phyloP scores from a whole-genome alignment of 2,329 filamentous ascomycete genomes.

The Huntiella decipiens region DNA sequence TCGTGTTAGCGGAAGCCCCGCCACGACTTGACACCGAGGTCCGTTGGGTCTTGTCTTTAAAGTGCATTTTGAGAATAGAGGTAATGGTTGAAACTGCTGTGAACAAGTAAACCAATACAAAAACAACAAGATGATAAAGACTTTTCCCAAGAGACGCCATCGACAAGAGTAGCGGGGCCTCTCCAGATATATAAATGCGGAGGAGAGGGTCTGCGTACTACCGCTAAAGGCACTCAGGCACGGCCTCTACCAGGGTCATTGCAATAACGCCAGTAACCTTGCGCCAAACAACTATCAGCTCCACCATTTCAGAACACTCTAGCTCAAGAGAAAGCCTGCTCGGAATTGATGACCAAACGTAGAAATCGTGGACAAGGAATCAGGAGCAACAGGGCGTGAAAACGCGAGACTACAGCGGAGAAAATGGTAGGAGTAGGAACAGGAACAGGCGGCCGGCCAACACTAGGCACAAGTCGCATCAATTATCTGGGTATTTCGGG shows the following conservation, averaged over 20 bases:
- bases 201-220: not conserved
- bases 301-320: not conserved
- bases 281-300: not conserved
- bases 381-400: not conserved
- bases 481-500: not conserved
- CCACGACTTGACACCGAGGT: no score
- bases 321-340: not conserved
- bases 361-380: not conserved
- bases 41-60: not conserved
- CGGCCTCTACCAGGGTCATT: not conserved
- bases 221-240: not conserved
- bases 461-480: not conserved
- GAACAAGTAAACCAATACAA: not conserved
- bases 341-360: slow-evolving; percentile 2
- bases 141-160: no score
- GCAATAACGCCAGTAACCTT: not conserved
- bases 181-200: not conserved
- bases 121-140: not conserved
- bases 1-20: not conserved
- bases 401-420: not conserved
- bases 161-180: not conserved
- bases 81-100: not conserved
- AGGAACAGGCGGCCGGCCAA: not conserved
- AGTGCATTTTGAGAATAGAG: not conserved
- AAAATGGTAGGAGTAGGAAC: slow-evolving; percentile 3